Conservation (phyloP, 2,329 filamentous ascomycete species). For the Colletotrichum shisoi region DNA sequence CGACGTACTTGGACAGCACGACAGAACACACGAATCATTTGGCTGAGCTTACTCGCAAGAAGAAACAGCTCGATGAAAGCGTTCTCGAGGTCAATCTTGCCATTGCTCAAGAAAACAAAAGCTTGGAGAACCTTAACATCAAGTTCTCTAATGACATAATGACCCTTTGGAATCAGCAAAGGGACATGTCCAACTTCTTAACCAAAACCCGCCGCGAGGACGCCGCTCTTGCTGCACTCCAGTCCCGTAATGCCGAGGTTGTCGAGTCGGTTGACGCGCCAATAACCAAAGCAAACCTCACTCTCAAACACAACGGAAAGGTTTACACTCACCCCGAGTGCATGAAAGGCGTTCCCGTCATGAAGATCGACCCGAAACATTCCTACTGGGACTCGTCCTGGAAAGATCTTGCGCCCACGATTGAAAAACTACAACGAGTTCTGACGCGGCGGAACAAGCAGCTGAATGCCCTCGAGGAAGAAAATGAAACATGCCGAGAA, state of each 20-base stretch:
- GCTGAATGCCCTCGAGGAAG: slow-evolving; percentile 49
- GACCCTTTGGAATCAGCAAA: background rate
- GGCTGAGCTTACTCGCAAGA: slow-evolving; percentile 13
- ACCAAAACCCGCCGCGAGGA: slow-evolving; percentile 11
- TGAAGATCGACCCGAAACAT: slow-evolving; percentile 58
- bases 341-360: slow-evolving; percentile 62
- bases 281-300: slow-evolving; percentile 55
- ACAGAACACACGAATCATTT: background rate
- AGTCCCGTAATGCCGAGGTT: background rate
- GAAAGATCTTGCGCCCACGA: slow-evolving; percentile 55
- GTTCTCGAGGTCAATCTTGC: slow-evolving; percentile 14
- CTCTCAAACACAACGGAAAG: slow-evolving; percentile 58
- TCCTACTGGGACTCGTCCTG: slow-evolving; percentile 66
- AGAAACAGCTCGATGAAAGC: slow-evolving; percentile 29
- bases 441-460: slow-evolving; percentile 60
- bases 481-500: slow-evolving; percentile 59
- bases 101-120: slow-evolving; percentile 13
- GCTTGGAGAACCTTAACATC: slow-evolving; percentile 15
- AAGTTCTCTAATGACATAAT: slow-evolving; percentile 1
- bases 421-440: slow-evolving; percentile 51
- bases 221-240: slow-evolving; percentile 19
- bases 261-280: slow-evolving; percentile 9
- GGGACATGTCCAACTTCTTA: slow-evolving; percentile 12
- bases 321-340: slow-evolving; percentile 61
- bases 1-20: slow-evolving; percentile 13